Percentiles rank a stretch among this genome's conserved stretches.
Conservation (phyloP, 768 basidiomycete genomes). For the Russula virescens region DNA sequence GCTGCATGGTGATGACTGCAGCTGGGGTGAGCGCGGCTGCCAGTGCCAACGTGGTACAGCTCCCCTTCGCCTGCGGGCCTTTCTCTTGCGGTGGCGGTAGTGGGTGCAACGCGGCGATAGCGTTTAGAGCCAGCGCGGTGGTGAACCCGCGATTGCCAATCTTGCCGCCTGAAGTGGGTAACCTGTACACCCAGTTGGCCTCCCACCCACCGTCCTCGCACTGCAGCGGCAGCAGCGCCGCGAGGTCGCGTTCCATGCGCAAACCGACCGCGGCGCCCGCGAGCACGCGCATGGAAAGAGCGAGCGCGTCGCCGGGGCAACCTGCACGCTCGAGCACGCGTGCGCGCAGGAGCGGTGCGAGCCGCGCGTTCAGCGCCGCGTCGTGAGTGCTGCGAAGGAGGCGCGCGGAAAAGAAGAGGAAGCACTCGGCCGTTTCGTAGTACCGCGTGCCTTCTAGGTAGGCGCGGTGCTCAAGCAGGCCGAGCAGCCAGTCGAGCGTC, state of each 20-base stretch:
- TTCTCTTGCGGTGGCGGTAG: neutral
- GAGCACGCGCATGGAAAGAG: slow-evolving; percentile 51
- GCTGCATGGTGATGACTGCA: too few species aligned
- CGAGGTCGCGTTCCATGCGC: slow-evolving; percentile 41
- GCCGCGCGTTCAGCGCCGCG: slow-evolving; percentile 34
- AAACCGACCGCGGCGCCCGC: slow-evolving; percentile 40
- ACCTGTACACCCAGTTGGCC: slow-evolving; percentile 52
- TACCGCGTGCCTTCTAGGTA: slow-evolving; percentile 52
- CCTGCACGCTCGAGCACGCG: slow-evolving; percentile 48
- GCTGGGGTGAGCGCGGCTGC: too few species aligned
- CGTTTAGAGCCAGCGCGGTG: slow-evolving; percentile 49
- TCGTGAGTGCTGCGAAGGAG: slow-evolving; percentile 34
- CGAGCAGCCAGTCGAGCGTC: slow-evolving; percentile 45
- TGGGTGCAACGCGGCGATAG: slow-evolving; percentile 34
- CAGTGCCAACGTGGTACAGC: too few species aligned
- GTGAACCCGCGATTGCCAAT: slow-evolving; percentile 52
- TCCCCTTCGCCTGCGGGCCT: too few species aligned
- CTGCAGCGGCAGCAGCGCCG: slow-evolving; percentile 42
- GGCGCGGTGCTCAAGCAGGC: slow-evolving; percentile 46
- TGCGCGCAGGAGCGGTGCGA: slow-evolving; percentile 40
- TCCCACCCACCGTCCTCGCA: slow-evolving; percentile 53
- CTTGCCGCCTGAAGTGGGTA: slow-evolving; percentile 41
- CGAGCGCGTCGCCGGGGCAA: slow-evolving; percentile 45
- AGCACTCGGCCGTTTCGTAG: slow-evolving; percentile 47
- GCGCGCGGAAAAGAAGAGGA: slow-evolving; percentile 46